A percentile compares a stretch with the other conserved stretches of the same genome.
These are phyloP conservation scores for Cyberlindnera xishuangbannaensis DNA, from an alignment of 805 yeast species.

Conservation along the genomic window DNA sequence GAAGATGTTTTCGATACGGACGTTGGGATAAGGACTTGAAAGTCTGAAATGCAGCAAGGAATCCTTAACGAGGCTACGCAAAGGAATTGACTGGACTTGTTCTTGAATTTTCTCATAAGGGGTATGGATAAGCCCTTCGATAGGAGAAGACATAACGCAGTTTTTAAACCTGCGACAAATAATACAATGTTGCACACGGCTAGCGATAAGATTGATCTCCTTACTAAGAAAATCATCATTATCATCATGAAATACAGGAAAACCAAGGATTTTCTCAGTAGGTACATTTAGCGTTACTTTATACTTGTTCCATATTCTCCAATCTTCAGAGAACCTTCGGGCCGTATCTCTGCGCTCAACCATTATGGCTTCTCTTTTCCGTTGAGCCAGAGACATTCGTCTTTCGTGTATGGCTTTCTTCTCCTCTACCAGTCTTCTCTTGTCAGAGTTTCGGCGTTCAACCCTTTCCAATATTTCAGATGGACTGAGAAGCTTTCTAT, in stretches of 20 bases:
- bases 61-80: neutral
- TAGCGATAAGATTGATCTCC: neutral
- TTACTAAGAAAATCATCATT: neutral
- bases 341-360: conserved; percentile 8
- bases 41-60: neutral
- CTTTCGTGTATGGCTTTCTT: neutral
- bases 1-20: conserved; percentile 6
- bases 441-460: no score
- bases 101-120: conserved; percentile 1
- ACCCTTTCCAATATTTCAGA: conserved; percentile 2
- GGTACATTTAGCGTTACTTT: neutral
- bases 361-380: conserved; percentile 3
- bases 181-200: no score
- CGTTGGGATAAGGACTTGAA: conserved; percentile 1
- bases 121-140: neutral
- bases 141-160: neutral
- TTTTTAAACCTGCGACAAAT: neutral
- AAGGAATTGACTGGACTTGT: neutral
- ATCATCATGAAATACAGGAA: neutral
- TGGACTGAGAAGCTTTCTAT: neutral
- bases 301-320: conserved; percentile 3
- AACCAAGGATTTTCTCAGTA: neutral
- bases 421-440: conserved; percentile 5
- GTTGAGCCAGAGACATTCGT: neutral
- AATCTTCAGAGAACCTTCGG: conserved; percentile 6